Base-by-base conservation (phyloP, 306 rosid genomes). In the Acacia melanoxylon region DNA sequence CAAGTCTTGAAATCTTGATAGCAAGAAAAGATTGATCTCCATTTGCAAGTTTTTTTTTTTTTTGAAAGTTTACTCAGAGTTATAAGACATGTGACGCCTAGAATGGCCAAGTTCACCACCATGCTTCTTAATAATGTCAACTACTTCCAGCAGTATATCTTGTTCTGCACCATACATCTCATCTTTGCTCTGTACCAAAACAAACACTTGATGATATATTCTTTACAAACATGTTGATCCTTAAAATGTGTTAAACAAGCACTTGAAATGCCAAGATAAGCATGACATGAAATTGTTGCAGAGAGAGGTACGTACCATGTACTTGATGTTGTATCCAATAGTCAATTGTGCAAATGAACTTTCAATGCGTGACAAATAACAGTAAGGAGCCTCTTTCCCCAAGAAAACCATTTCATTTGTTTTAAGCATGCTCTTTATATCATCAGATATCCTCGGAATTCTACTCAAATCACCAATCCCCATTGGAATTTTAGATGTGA, bases 381-480 rank as follows among this genome's bases (percentile, higher is more conserved):
- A 93, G 78, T 88, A 92, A 56, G 99, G 98, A 69, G 71, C 91
- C 24, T 92, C 99, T 83, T 79, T 95, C 48, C 91, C 98, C 72
- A 93, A 71, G 89, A 93, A 95, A 66, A 95, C 93, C 75, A 90
- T 88, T 0, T 84, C 80, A 78, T 95, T 85, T 59, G 89, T 89
- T 78, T 68, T 87, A 48, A 93, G 88, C 97, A 95, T 92, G 72
- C 56, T 85, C 81, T 89, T 91, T 27, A 95, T 86, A 56, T 79
- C 90, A 65, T 89, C 79, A 20, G 97, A 79, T 83, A 95, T 89
- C 68, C 76, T 85, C 44, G 96, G 89, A 82, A 93, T 81, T 88
- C 82, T 88, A 77, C 86, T 85, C 78, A 93, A 78, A 86, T 93
- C 91, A 81, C 83, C 93, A 45, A 87, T 83, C 72, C 81, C 89